Conservation (phyloP, 2,329 filamentous ascomycete species). For the Paecilomyces variotii region DNA sequence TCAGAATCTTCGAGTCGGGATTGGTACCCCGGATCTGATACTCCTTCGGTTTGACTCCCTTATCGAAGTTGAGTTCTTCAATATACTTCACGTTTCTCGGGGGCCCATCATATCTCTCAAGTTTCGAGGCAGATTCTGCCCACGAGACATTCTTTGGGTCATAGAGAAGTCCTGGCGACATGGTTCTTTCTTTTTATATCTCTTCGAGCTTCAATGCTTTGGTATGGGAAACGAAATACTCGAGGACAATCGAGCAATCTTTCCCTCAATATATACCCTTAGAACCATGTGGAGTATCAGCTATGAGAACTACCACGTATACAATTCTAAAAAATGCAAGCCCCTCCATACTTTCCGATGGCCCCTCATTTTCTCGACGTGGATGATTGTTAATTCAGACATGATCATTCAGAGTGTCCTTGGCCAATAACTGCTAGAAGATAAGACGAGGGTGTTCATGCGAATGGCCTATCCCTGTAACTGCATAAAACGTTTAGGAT, state of each 20-base stretch:
- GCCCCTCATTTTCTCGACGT: background rate
- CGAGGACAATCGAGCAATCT: background rate
- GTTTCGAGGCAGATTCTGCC: background rate
- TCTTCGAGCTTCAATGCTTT: background rate
- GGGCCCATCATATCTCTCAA: conserved; percentile 13
- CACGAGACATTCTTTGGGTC: background rate
- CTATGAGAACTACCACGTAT: background rate
- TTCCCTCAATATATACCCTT: background rate
- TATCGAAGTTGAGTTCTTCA: conserved; percentile 23
- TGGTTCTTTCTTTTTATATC: background rate
- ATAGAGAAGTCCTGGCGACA: background rate
- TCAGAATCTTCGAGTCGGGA: conserved; percentile 19
- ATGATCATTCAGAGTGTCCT: background rate
- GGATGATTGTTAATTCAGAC: background rate
- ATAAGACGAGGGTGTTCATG: background rate
- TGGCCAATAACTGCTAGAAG: background rate
- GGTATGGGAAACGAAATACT: background rate
- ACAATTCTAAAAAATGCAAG: background rate
- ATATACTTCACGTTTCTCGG: conserved; percentile 18
- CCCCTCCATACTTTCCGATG: background rate
- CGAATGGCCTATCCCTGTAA: background rate
- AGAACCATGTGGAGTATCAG: background rate
- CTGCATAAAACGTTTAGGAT: background rate
- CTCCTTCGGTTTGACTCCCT: conserved; percentile 22
- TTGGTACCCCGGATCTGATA: conserved; percentile 19